Evolutionary conservation across 2,329 filamentous ascomycete genomes (phyloP), one percentile per base, ranked within the genome.

Genomic region (Hypoxylon sp.): DNA sequence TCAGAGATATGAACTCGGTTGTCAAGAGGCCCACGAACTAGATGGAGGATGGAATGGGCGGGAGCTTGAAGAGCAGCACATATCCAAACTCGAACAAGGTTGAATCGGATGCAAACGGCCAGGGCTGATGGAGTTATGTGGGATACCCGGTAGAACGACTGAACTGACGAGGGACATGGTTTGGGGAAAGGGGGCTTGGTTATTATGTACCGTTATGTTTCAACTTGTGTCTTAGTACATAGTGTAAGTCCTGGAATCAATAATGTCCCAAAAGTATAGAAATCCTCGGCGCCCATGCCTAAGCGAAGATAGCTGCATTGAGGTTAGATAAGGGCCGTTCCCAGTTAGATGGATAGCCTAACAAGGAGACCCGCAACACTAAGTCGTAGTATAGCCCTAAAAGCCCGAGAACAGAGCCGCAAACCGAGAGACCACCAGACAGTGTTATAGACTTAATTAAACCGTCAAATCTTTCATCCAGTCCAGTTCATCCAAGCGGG

Each of bases 1-100:
- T 6, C 49, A 42, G 25, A 61, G 49, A 27, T 59, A 64, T 49
- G 68, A 70, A 60, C 64, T 70, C 6, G 61, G 48, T 3, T 20
- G 13, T 30, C 56, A 27, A 6, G 60, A 50, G 30, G 53, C 64
- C 2, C 49, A 40, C 11, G 68, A 70, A 37, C 37, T 70, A 1
- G 68, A 70, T 11, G 59, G 64, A 31, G 68, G 64, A 17, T 68
- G 50, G 42, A 17, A 55, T 6, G 68, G 61, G 44, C 51, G 51
- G 8, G 64, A 70, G 30, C 57, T 68, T 20, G 50, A 60, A 8
- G 30, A 10, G n/a, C 25, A 27, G 20, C 14, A 62, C 2, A 40
- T 55, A 49, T 14, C 50, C 17, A 49, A 30, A n/a, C 31, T 17
- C 13, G 42, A 27, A 40, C 7, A 30, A 8, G 46, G 25, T 10